Evolutionary conservation across 768 basidiomycete species (phyloP), one percentile per base, ranked within the genome.

Genomic region (Kwoniella newhampshirensis): DNA sequence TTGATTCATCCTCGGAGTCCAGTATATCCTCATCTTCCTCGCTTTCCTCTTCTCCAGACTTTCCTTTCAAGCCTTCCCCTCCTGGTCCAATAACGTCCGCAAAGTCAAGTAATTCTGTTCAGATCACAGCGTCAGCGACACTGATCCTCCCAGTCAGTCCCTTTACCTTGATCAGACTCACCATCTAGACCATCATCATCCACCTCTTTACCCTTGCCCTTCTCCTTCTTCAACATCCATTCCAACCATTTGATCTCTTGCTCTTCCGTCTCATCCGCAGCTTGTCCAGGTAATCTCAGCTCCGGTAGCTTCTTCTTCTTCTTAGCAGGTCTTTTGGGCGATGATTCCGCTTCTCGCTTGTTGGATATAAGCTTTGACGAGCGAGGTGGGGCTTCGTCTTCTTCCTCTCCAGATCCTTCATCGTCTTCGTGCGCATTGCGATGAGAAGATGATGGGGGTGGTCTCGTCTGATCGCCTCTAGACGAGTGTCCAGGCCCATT

Each of bases 201-300:
- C 0, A 76, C 78, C 23, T 77, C 80, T 43, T 64, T 64, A 32
- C 59, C 63, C 37, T 69, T 68, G 1, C 74, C 81, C 60, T 81
- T 81, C 50, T 79, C 77, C 54, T 79, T 75, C 42, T 78, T 74
- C 17, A 96, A 81, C 73, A 86, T 87, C 0, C 81, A 79, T 74
- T 97, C 93, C 11, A 96, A 78, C 77, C 87, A 86, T 0, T 85
- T 81, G 41, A 97, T 96, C 70, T 93, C 90, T 0, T 82, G 81
- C 67, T 93, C 91, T 65, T 98, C 93, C 30, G 87, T 82, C 52
- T 72, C 66, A n/a, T 44, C 47, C 2, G 43, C 44, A 11, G 23
- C 20, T 11, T 35, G 17, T 12, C 54, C 60, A 18, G 69, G 63
- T 11, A 67, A 37, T 7, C 51, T 51, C 20, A 71, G 43, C 51